Base-by-base conservation (phyloP, 2,329 filamentous ascomycete species). In the Scleromitrula shiraiana region DNA sequence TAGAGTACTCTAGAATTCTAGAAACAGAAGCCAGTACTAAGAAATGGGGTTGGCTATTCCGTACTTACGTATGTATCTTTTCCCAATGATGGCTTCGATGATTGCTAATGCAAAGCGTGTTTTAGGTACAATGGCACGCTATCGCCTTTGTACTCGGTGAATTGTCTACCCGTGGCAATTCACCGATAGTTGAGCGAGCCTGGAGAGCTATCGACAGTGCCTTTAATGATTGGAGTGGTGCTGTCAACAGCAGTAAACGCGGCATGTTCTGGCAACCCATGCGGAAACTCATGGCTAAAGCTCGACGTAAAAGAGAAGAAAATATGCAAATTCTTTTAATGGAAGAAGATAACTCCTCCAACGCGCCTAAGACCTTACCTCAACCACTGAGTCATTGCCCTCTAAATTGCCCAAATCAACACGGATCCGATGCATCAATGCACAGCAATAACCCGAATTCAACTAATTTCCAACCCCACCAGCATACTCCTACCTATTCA, bases 181-280 rank as follows among this genome's bases (percentile, higher is more conserved):
- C 64, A 2, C 55, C 62, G 1, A 61, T 66, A 6, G 60, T 68
- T 3, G 68, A 70, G 17, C 57, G 68, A 14, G 68, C 66, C 3
- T 72, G 70, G 70, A 50, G 58, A 14, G 64, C 63, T 2, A 53
- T 71, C 5, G 65, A 71, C 24, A 33, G 47, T n/a, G 50, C 58
- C 1, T 65, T 64, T 36, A 37, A 37, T 1, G 50, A 56, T 20
- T 63, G 59, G 60, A 55, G 46, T 17, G 47, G 40, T 5, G 49
- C 47, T 2, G 53, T 60, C 3, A 41, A 32, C 9, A 55, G 66
- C 14, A 64, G 65, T n/a, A 72, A 70, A 45, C 72, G 71, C 43
- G 74, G 76, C 3, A 76, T 78, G 66, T 64, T 84, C 0, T 85
- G 82, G 81, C 74, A 75, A 36, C 80, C 80, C 0, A 65, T 85